phyloP scores from a whole-genome alignment of 768 basidiomycete genomes.

The Russula foetens region DNA sequence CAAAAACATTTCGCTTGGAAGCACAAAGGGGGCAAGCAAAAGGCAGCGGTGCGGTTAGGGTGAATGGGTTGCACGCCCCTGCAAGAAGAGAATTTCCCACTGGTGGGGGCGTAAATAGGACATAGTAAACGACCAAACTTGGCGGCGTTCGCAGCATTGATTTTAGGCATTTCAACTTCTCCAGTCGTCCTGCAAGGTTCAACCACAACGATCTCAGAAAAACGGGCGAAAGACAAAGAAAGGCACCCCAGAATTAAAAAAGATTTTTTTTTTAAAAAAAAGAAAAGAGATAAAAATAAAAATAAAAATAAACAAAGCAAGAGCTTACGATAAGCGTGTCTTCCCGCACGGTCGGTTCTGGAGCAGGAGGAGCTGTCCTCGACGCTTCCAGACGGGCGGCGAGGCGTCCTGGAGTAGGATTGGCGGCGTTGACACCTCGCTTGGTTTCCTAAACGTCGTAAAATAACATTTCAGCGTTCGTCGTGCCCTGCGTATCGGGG shows the following conservation, averaged over 20 bases:
- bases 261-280: too few species aligned
- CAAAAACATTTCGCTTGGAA: conserved; percentile 5
- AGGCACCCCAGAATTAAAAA: conserved; percentile 13
- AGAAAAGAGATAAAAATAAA: too few species aligned
- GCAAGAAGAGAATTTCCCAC: conserved; percentile 5
- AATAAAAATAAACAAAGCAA: neutral
- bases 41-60: neutral
- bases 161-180: conserved; percentile 9
- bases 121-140: conserved; percentile 2
- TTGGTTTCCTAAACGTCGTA: conserved; percentile 29
- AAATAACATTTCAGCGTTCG: neutral
- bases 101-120: conserved; percentile 3
- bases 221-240: neutral
- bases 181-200: conserved; percentile 38
- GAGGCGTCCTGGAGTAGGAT: conserved; percentile 39
- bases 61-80: neutral
- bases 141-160: neutral
- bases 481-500: neutral
- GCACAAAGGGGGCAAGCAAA: too few species aligned
- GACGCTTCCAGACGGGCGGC: conserved; percentile 35
- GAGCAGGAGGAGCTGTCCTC: conserved; percentile 30
- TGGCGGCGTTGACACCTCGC: conserved; percentile 36
- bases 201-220: conserved; percentile 26
- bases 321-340: conserved; percentile 38
- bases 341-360: conserved; percentile 34